phyloP scores from a whole-genome alignment of 805 yeast genomes.

The Lachancea thermotolerans region DNA sequence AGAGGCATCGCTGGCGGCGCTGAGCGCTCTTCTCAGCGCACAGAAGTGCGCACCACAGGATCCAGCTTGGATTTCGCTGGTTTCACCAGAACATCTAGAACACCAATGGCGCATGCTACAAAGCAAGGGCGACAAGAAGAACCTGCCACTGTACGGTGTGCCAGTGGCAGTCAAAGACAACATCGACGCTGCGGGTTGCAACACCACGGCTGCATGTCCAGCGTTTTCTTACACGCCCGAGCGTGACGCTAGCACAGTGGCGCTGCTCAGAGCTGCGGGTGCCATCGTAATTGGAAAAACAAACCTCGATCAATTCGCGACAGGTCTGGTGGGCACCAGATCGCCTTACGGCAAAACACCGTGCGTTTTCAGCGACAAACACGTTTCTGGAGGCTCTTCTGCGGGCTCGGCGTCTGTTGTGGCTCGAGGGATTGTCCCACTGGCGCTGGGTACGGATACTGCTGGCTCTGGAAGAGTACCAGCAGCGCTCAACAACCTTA shows the following conservation, averaged over 20 bases:
- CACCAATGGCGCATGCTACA: slow-evolving; percentile 78
- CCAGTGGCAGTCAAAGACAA: slow-evolving; percentile 94
- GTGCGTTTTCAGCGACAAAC: slow-evolving; percentile 64
- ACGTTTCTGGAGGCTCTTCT: slow-evolving; percentile 92
- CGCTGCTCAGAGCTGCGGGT: slow-evolving; percentile 73
- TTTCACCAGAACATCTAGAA: slow-evolving; percentile 49
- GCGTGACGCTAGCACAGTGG: slow-evolving; percentile 70
- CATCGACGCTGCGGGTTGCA: slow-evolving; percentile 75
- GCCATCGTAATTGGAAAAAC: slow-evolving; percentile 93
- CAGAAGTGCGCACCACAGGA: slow-evolving; percentile 47
- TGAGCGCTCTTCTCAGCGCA: slow-evolving; percentile 40
- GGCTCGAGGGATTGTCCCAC: slow-evolving; percentile 82
- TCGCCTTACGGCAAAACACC: slow-evolving; percentile 92
- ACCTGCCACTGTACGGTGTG: slow-evolving; percentile 78
- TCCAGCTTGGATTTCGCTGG: slow-evolving; percentile 90
- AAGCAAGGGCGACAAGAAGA: slow-evolving; percentile 46
- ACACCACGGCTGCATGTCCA: slow-evolving; percentile 96
- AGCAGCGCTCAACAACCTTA: slow-evolving; percentile 83
- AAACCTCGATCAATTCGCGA: slow-evolving; percentile 93
- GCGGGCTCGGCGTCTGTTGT: slow-evolving; percentile 95
- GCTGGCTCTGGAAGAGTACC: slow-evolving; percentile 99
- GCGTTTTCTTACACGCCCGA: slow-evolving; percentile 63
- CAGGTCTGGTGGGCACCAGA: slow-evolving; percentile 92
- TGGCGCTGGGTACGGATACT: slow-evolving; percentile 91
- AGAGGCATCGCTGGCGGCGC: slow-evolving; percentile 47